These are phyloP conservation scores for Talaromyces sp. DNA, from an alignment of 2,329 filamentous ascomycete genomes.

Conservation along the genomic window DNA sequence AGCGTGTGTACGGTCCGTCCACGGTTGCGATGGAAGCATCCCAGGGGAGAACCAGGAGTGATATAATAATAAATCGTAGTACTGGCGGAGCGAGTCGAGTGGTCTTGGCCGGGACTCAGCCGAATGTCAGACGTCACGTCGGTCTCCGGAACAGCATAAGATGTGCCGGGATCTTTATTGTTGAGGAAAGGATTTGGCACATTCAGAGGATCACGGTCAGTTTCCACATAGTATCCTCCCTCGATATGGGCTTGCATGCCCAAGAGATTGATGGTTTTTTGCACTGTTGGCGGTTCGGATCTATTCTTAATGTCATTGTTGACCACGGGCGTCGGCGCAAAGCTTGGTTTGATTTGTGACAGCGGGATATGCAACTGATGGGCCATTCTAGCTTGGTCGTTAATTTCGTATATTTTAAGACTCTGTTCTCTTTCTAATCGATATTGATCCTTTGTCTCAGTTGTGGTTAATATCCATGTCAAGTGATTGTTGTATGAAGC, in stretches of 20 bases:
- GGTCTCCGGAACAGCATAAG: conserved; percentile 13
- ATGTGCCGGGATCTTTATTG: conserved; percentile 19
- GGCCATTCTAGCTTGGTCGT: conserved; percentile 10
- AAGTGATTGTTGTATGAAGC: background rate
- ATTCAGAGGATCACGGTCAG: conserved; percentile 53
- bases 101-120: conserved; percentile 25
- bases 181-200: conserved; percentile 56
- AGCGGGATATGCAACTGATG: conserved; percentile 22
- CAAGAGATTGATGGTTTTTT: conserved; percentile 46
- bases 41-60: conserved; percentile 55
- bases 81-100: conserved; percentile 53
- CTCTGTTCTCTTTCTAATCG: background rate
- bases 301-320: conserved; percentile 13
- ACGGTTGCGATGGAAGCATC: conserved; percentile 63
- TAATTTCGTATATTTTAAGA: background rate
- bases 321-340: conserved; percentile 23
- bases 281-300: conserved; percentile 35
- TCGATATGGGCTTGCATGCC: conserved; percentile 58
- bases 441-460: background rate
- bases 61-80: conserved; percentile 67
- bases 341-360: conserved; percentile 29
- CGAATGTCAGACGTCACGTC: conserved; percentile 19
- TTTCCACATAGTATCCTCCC: conserved; percentile 65
- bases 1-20: conserved; percentile 64
- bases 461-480: background rate